phyloP scores from a whole-genome alignment of 2,329 filamentous ascomycete species.

The Dothistroma pini region DNA sequence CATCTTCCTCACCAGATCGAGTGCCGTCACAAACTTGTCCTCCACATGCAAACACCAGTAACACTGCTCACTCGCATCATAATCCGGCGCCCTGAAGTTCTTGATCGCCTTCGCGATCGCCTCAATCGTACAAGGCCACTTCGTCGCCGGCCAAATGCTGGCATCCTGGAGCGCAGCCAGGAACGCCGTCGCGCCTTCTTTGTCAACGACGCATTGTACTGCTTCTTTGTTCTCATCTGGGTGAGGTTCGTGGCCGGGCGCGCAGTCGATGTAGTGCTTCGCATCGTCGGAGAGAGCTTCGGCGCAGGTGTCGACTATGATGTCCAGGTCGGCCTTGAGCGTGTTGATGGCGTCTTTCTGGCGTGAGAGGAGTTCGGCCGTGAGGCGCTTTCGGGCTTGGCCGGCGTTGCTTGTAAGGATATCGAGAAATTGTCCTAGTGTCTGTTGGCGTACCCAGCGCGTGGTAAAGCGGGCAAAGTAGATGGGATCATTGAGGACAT shows the following conservation, averaged over 20 bases:
- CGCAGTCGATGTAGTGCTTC: constrained; percentile 30
- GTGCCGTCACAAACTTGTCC: constrained; percentile 18
- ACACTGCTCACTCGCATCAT: constrained; percentile 29
- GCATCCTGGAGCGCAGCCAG: constrained; percentile 29
- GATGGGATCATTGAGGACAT: constrained; percentile 28
- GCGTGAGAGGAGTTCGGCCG: constrained; percentile 17
- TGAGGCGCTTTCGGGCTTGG: constrained; percentile 9
- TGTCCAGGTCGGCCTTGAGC: constrained; percentile 24
- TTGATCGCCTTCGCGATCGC: constrained; percentile 11
- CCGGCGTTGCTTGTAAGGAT: constrained; percentile 5
- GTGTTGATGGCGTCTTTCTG: constrained; percentile 13
- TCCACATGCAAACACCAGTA: constrained; percentile 29
- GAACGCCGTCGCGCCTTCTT: constrained; percentile 20
- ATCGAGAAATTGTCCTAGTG: constrained; percentile 4
- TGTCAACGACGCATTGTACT: constrained; percentile 25
- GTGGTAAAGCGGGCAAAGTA: constrained; percentile 31
- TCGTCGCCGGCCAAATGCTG: constrained; percentile 28
- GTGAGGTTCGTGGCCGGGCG: constrained; percentile 26
- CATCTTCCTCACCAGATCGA: constrained; percentile 22
- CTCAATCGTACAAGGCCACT: constrained; percentile 20
- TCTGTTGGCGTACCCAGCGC: constrained; percentile 21
- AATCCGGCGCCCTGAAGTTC: constrained; percentile 26
- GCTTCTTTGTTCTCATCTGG: constrained; percentile 9
- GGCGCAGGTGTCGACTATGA: constrained; percentile 26
- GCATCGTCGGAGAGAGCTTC: constrained; percentile 23